Evolutionary conservation across 2,329 filamentous ascomycete genomes (phyloP).

Genomic region (Colletotrichum melonis): DNA sequence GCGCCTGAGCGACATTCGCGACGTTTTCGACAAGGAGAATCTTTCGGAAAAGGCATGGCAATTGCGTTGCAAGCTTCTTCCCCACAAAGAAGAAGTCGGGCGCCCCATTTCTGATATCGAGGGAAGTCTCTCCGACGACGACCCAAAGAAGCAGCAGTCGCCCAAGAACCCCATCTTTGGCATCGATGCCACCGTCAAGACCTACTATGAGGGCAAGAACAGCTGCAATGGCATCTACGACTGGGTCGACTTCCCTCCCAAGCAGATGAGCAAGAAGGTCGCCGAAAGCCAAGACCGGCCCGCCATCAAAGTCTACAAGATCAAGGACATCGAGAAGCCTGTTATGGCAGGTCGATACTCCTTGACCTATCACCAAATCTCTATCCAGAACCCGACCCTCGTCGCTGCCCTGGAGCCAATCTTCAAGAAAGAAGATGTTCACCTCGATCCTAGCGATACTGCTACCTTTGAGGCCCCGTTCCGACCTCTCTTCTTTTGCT

Average conservation of each 20-base stretch:
- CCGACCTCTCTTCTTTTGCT: slow-evolving; percentile 55
- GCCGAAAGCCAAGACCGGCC: slow-evolving; percentile 50
- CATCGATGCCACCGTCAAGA: slow-evolving; percentile 48
- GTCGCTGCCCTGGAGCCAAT: slow-evolving; percentile 56
- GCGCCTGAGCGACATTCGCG: not conserved
- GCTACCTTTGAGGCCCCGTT: slow-evolving; percentile 54
- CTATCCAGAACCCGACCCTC: slow-evolving; percentile 55
- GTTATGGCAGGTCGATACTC: slow-evolving; percentile 50
- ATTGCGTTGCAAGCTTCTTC: slow-evolving; percentile 45
- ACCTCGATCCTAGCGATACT: slow-evolving; percentile 50
- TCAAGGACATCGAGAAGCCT: slow-evolving; percentile 55
- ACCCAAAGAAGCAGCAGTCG: slow-evolving; percentile 21
- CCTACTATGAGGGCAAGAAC: slow-evolving; percentile 51
- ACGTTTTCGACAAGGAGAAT: slow-evolving; percentile 2
- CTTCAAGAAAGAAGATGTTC: slow-evolving; percentile 52
- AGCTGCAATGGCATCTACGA: slow-evolving; percentile 41
- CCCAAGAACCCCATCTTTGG: slow-evolving; percentile 40
- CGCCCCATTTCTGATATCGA: slow-evolving; percentile 36
- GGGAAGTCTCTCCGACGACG: slow-evolving; percentile 21
- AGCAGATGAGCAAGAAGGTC: slow-evolving; percentile 52
- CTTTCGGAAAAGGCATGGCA: slow-evolving; percentile 46
- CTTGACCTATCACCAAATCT: slow-evolving; percentile 53
- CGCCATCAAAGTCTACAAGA: slow-evolving; percentile 59
- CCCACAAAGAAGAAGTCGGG: slow-evolving; percentile 33
- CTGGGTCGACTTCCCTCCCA: slow-evolving; percentile 56